These are phyloP conservation scores for Fusarium goolgardi DNA, from an alignment of 2,329 filamentous ascomycete species.

Conservation along the genomic window DNA sequence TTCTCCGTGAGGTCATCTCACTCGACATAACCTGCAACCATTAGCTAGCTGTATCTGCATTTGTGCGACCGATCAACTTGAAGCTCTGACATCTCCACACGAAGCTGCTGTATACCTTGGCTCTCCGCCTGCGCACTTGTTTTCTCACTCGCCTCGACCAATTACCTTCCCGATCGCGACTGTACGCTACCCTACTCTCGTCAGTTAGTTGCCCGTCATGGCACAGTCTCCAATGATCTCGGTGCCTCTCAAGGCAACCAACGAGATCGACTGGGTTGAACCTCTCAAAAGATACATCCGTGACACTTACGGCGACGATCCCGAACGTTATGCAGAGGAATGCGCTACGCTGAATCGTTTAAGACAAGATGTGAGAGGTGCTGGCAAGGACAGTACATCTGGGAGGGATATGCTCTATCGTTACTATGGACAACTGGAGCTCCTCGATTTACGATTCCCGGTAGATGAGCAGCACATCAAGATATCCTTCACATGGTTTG, in stretches of 20 bases:
- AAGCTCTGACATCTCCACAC: slow-evolving; percentile 23
- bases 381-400: slow-evolving; percentile 94
- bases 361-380: slow-evolving; percentile 97
- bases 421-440: slow-evolving; percentile 97
- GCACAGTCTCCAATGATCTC: slow-evolving; percentile 95
- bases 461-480: slow-evolving; percentile 99
- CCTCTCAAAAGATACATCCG: slow-evolving; percentile 95
- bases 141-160: slow-evolving; percentile 31
- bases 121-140: slow-evolving; percentile 23
- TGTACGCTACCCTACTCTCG: slow-evolving; percentile 13
- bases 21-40: slow-evolving; percentile 19
- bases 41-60: slow-evolving; percentile 33
- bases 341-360: slow-evolving; percentile 93
- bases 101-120: slow-evolving; percentile 40
- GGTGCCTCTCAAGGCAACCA: slow-evolving; percentile 90
- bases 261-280: slow-evolving; percentile 97
- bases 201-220: slow-evolving; percentile 60
- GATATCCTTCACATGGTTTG: slow-evolving; percentile 96
- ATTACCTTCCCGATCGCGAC: slow-evolving; percentile 16
- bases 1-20: slow-evolving; percentile 17
- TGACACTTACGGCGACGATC: slow-evolving; percentile 94
- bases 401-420: slow-evolving; percentile 93
- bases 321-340: slow-evolving; percentile 94
- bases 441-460: slow-evolving; percentile 93
- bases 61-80: slow-evolving; percentile 30